phyloP scores from a whole-genome alignment of 148 eudicot genomes.

The Silene conica region DNA sequence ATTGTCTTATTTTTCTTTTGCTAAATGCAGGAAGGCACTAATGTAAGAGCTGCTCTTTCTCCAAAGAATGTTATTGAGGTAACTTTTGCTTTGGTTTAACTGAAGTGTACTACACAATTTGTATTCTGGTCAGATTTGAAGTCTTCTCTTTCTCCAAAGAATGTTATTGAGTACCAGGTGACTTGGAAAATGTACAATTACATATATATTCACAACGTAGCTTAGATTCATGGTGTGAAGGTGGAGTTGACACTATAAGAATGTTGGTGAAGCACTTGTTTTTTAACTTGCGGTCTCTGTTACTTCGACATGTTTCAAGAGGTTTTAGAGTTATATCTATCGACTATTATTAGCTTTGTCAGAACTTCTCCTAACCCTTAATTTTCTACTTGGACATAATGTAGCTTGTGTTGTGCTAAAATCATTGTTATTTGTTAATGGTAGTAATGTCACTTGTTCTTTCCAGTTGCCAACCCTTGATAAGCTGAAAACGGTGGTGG shows the following conservation, averaged over 20 bases:
- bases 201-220: neutral
- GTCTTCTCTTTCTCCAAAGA: too few relatives aligned
- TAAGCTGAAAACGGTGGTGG: constrained; percentile 83
- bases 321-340: neutral
- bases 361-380: neutral
- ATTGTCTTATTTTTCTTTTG: constrained; percentile 14
- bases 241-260: neutral
- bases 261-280: neutral
- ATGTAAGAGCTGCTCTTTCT: constrained; percentile 64
- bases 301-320: neutral
- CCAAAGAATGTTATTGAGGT: constrained; percentile 66
- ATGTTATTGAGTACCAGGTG: too few relatives aligned
- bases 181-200: too few relatives aligned
- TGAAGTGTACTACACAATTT: neutral
- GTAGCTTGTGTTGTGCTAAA: too few relatives aligned
- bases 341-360: neutral
- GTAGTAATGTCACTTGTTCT: neutral
- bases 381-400: too few relatives aligned
- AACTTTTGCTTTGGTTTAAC: neutral
- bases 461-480: constrained; percentile 76
- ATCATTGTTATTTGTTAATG: neutral
- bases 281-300: neutral
- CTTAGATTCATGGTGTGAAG: neutral
- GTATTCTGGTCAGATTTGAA: neutral
- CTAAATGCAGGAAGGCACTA: constrained; percentile 61